Base-by-base conservation (phyloP, 2,329 filamentous ascomycete species). In the Fragosphaeria purpurea region DNA sequence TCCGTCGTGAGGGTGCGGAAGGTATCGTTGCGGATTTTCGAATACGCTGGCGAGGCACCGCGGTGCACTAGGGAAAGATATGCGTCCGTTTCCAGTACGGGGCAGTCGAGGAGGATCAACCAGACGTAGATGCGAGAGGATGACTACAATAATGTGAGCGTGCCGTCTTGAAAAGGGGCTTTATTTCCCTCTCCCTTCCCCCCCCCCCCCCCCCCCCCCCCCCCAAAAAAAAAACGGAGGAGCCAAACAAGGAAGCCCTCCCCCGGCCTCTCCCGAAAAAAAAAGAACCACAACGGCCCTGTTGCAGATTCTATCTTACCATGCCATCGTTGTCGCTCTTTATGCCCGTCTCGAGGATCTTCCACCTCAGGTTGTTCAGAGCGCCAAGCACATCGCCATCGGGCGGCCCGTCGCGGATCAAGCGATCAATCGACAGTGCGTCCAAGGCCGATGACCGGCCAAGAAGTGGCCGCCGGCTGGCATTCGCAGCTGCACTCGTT, bases 11-110 rank as follows among this genome's bases (percentile, higher is more conserved):
- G 75, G 1, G 93, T 98, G 60, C 93, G 88, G 67, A 97, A 97
- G 41, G 93, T 96, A 67, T 98, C 93, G 68, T 98, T 96, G 65
- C 90, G 87, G 63, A 98, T 98, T 71, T 98, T 98, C 61, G 88
- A 82, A 70, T 98, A 95, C 44, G 89, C 90, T 1, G 91, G 90
- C 4, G 91, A 97, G 31, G 91, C 86, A 55, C 93, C 91, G 56
- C 93, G 88, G 63, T 95, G 89, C 57, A 98, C 85, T 43, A 97
- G 84, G 51, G 80, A 78, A 57, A 97, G 85, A 65, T 98, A 98
- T 54, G 85, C 77, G 60, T 95, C 87, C 52, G 93, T 95, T 43
- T 83, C 78, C 56, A 96, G 73, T 42, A 95, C 82, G 6, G 88
- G 83, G 35, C 90, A 84, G 63, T 95, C 87, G 59, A 98, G 84